Evolutionary conservation across 306 rosid genomes (phyloP).

Genomic region (Prinsepia uniflora): DNA sequence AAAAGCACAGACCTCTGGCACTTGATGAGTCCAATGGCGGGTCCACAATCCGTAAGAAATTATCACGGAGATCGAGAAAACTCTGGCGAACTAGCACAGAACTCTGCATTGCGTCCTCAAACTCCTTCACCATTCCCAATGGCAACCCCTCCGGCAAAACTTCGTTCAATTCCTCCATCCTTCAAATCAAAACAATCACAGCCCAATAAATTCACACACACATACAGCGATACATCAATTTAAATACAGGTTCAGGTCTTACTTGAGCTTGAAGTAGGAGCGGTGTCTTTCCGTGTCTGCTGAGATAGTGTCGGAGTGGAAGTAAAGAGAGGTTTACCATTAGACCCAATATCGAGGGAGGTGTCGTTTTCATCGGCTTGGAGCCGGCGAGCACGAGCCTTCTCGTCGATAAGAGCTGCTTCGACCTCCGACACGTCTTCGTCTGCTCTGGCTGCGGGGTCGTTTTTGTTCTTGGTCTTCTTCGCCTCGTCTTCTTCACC

Average conservation of each 20-base stretch:
- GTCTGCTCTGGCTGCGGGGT: slow-evolving; percentile 19
- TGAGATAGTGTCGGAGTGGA: slow-evolving; percentile 49
- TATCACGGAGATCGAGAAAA: slow-evolving; percentile 83
- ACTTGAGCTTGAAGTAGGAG: slow-evolving; percentile 70
- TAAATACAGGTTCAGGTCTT: slow-evolving; percentile 6
- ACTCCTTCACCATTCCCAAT: slow-evolving; percentile 81
- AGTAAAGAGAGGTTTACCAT: slow-evolving; percentile 67
- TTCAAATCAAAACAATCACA: slow-evolving; percentile 17
- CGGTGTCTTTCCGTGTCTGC: slow-evolving; percentile 48
- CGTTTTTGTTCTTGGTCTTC: slow-evolving; percentile 41
- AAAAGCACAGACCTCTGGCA: slow-evolving; percentile 43
- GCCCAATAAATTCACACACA: not conserved
- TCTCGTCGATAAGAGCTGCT: slow-evolving; percentile 39
- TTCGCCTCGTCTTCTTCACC: slow-evolving; percentile 26
- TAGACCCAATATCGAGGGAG: slow-evolving; percentile 65
- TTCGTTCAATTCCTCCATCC: slow-evolving; percentile 51
- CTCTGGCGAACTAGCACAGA: slow-evolving; percentile 74
- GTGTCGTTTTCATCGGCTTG: slow-evolving; percentile 61
- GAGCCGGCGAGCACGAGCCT: slow-evolving; percentile 59
- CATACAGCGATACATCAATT: not conserved
- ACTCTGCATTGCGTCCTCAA: slow-evolving; percentile 65
- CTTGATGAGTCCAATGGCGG: slow-evolving; percentile 54
- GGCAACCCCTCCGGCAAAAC: slow-evolving; percentile 85
- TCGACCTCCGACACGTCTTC: slow-evolving; percentile 30
- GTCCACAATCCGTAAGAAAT: slow-evolving; percentile 69